phyloP scores from a whole-genome alignment of 1,284 basidiomycete genomes.

The Trichosporon sp. region DNA sequence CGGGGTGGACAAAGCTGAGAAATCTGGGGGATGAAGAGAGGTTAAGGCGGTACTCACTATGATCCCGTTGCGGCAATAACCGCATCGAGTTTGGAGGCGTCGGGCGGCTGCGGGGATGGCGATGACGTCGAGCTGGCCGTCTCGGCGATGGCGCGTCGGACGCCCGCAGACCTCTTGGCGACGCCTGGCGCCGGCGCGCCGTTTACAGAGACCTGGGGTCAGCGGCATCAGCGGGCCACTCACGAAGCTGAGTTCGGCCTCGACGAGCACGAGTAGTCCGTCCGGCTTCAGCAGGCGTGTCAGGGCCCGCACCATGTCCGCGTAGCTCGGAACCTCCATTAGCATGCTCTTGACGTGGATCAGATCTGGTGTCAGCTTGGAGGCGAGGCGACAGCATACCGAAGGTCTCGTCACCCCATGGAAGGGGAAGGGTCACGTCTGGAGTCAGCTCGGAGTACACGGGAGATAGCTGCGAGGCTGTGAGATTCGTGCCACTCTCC shows the following conservation, averaged over 20 bases:
- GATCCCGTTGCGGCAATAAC: constrained; percentile 38
- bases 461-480: neutral
- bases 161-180: constrained; percentile 37
- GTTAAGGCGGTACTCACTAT: constrained; percentile 38
- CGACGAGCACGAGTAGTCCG: constrained; percentile 50
- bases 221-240: constrained; percentile 23
- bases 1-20: no score
- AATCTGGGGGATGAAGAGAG: no score
- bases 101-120: neutral
- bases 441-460: constrained; percentile 1
- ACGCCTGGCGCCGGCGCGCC: constrained; percentile 22
- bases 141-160: constrained; percentile 36
- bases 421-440: constrained; percentile 43
- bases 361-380: constrained; percentile 36
- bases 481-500: neutral
- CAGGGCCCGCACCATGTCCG: constrained; percentile 42
- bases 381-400: constrained; percentile 32
- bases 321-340: constrained; percentile 44
- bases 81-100: constrained; percentile 23
- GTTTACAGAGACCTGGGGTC: constrained; percentile 26
- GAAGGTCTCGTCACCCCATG: constrained; percentile 38
- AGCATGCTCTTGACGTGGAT: constrained; percentile 52
- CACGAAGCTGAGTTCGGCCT: constrained; percentile 47
- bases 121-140: neutral
- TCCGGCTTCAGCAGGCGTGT: constrained; percentile 44